These are phyloP conservation scores for Solanum corneliomulleri DNA, from an alignment of 257 asterid genomes.

Conservation along the genomic window DNA sequence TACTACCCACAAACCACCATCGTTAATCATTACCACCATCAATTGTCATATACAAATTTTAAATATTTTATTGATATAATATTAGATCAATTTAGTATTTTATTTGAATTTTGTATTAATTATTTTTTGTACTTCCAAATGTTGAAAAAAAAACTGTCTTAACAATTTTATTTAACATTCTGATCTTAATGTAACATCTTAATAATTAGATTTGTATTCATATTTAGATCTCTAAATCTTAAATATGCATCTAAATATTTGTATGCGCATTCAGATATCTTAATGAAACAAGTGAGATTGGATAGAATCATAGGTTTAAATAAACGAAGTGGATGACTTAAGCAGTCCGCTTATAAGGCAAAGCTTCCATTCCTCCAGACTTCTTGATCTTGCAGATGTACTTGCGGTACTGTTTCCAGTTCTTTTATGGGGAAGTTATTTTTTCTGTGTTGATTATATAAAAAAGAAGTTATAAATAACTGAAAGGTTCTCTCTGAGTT, in stretches of 20 bases:
- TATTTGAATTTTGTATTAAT: too few species aligned
- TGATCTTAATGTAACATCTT: background rate
- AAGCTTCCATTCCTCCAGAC: background rate
- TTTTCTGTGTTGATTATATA: background rate
- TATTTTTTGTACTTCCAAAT: background rate
- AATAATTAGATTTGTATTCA: background rate
- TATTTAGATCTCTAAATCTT: background rate
- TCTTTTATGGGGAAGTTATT: background rate
- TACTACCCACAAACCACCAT: background rate
- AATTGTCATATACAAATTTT: too few species aligned
- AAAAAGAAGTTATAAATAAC: constrained; percentile 28
- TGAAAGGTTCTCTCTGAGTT: constrained; percentile 37
- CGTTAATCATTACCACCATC: background rate
- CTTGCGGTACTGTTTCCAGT: background rate
- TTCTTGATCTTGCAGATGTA: background rate
- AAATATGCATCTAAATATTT: background rate
- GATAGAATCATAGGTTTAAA: background rate
- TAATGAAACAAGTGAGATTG: background rate
- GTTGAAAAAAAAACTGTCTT: background rate
- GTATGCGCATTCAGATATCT: background rate
- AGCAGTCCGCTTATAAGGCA: background rate
- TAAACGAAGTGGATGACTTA: background rate
- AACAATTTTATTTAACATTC: background rate
- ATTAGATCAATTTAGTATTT: background rate
- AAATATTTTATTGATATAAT: too few species aligned